Conservation (phyloP, 1,284 basidiomycete genomes). For the Chalciporus sp. region DNA sequence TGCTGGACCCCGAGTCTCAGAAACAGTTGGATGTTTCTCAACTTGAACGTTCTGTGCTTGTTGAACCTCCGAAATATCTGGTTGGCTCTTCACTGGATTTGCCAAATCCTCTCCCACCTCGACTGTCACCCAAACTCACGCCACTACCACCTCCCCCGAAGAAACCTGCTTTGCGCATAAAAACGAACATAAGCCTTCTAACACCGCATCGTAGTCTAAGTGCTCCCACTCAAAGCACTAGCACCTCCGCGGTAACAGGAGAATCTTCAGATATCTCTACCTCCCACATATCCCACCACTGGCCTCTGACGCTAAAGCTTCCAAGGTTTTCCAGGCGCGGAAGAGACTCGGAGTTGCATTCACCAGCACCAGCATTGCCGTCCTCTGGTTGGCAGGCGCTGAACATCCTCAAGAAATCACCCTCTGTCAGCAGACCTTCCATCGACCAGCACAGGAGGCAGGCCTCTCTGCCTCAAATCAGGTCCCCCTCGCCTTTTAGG, state of each 20-base stretch:
- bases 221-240: conserved; percentile 1
- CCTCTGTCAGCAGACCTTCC: not conserved
- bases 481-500: conserved; percentile 28
- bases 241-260: not conserved
- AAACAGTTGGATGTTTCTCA: conserved; percentile 35
- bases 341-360: not conserved
- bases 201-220: not conserved
- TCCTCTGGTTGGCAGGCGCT: not conserved
- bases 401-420: conserved; percentile 13
- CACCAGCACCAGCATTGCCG: conserved; percentile 1
- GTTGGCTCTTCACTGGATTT: conserved; percentile 19
- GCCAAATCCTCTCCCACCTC: conserved; percentile 27
- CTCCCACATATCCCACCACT: not conserved
- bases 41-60: conserved; percentile 32
- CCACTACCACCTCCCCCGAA: not conserved
- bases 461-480: conserved; percentile 24
- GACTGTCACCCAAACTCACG: not conserved
- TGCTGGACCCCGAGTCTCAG: conserved; percentile 28
- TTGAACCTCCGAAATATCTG: conserved; percentile 15
- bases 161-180: conserved; percentile 1
- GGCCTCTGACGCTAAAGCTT: not conserved
- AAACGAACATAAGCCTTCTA: conserved; percentile 10
- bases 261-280: not conserved
- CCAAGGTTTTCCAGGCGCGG: conserved; percentile 14
- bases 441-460: conserved; percentile 3